A percentile compares a stretch with the other conserved stretches of the same genome.
phyloP scores from a whole-genome alignment of 306 rosid genomes.

The Lathyrus oleraceus region DNA sequence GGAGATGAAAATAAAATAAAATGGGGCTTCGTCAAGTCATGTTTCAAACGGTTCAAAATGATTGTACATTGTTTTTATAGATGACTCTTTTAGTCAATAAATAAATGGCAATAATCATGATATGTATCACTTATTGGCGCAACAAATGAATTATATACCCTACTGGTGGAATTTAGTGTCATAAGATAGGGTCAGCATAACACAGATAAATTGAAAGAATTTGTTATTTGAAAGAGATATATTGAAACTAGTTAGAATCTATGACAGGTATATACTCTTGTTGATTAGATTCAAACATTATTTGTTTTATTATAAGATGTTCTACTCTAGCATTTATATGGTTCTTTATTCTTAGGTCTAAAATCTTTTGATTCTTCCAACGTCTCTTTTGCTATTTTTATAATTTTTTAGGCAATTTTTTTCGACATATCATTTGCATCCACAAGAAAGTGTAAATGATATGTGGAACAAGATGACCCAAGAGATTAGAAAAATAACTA shows the following conservation, averaged over 20 bases:
- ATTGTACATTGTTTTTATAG: neutral
- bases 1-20: neutral
- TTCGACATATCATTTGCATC: too few species aligned
- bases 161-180: neutral
- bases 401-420: too few species aligned
- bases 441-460: too few species aligned
- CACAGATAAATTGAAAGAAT: neutral
- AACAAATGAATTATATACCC: neutral
- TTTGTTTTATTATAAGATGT: too few species aligned
- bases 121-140: slow-evolving; percentile 14
- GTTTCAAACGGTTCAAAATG: slow-evolving; percentile 14
- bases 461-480: too few species aligned
- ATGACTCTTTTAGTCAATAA: neutral
- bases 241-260: neutral
- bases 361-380: too few species aligned
- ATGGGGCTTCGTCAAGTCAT: slow-evolving; percentile 4
- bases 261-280: neutral
- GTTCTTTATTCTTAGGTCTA: too few species aligned
- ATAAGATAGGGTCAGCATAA: slow-evolving; percentile 7
- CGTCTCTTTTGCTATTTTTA: too few species aligned
- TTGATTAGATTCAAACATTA: too few species aligned
- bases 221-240: neutral
- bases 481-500: too few species aligned
- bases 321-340: too few species aligned
- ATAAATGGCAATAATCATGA: slow-evolving; percentile 7